Conservation (phyloP, 257 asterid genomes). For the Nicotiana knightiana region DNA sequence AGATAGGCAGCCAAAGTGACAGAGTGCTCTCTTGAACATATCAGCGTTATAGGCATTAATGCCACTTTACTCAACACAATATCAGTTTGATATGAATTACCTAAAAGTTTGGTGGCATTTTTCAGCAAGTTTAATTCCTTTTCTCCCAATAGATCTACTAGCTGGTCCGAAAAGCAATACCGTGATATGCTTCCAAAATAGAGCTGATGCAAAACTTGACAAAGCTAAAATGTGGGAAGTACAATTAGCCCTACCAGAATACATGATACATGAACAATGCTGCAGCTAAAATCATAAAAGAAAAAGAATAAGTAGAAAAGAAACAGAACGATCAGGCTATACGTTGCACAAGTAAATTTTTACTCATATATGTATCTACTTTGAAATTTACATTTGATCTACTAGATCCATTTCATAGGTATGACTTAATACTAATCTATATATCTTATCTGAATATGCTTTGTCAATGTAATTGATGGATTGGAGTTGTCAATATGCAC, state of each 20-base stretch:
- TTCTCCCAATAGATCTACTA: not conserved
- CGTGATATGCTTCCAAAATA: not conserved
- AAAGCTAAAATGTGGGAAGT: not conserved
- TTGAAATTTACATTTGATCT: too few species aligned
- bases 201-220: not conserved
- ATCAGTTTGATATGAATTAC: too few species aligned
- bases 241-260: not conserved
- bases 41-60: too few species aligned
- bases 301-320: too few species aligned
- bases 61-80: too few species aligned
- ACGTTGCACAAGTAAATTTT: too few species aligned
- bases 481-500: not conserved
- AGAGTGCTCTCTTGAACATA: too few species aligned
- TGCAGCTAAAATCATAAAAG: not conserved
- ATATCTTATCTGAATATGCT: not conserved
- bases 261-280: not conserved
- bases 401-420: too few species aligned
- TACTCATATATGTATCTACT: too few species aligned
- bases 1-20: too few species aligned
- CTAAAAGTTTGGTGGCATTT: not conserved
- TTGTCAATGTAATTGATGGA: not conserved
- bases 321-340: too few species aligned
- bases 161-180: not conserved
- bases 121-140: not conserved
- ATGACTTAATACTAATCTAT: too few species aligned